Evolutionary conservation across 352 stramenopile species (phyloP).

Genomic region (Phytopythium cucurbitacearum): DNA sequence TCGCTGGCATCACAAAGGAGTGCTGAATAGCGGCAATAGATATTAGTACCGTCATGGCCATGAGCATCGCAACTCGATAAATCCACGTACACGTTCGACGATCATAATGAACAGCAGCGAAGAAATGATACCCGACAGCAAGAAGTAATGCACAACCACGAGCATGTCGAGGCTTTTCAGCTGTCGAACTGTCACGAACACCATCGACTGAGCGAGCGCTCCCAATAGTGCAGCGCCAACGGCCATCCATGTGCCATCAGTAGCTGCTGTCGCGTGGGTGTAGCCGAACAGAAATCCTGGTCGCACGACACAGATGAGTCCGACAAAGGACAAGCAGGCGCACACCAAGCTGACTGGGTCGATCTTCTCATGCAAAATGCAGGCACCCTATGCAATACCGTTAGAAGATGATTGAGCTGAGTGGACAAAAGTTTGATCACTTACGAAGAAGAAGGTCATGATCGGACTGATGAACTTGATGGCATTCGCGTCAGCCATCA

Average conservation of each 20-base stretch:
- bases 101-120: conserved; percentile 52
- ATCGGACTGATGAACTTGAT: conserved; percentile 56
- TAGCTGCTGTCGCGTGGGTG: conserved; percentile 28
- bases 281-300: conserved; percentile 46
- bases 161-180: conserved; percentile 48
- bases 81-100: conserved; percentile 36
- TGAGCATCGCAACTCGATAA: too few species aligned
- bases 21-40: background rate
- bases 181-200: conserved; percentile 67
- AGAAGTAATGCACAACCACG: conserved; percentile 79
- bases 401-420: conserved; percentile 20
- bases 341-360: conserved; percentile 29
- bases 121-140: conserved; percentile 48
- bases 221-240: conserved; percentile 48
- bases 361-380: conserved; percentile 39
- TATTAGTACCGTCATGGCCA: too few species aligned
- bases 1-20: conserved; percentile 26
- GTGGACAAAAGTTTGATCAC: background rate
- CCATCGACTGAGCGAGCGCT: conserved; percentile 58
- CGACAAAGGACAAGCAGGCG: conserved; percentile 30
- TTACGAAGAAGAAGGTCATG: conserved; percentile 60
- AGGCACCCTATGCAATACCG: conserved; percentile 15
- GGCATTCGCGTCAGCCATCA: conserved; percentile 62
- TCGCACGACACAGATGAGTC: conserved; percentile 45
- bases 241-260: conserved; percentile 44